phyloP scores from a whole-genome alignment of 2,329 filamentous ascomycete species.

The Exophiala mesophila region DNA sequence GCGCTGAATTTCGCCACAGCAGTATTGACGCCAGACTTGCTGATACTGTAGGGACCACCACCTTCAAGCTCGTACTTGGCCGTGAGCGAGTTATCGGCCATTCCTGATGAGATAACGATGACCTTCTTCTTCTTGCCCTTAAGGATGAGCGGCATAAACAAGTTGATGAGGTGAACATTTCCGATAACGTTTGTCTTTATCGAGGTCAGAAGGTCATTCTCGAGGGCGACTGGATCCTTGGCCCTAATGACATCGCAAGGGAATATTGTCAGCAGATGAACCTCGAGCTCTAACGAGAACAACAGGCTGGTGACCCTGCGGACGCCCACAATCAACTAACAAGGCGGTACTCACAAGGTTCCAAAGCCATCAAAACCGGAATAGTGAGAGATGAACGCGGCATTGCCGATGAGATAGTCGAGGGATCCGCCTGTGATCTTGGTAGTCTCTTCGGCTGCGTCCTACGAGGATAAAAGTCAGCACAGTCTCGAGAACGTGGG shows the following conservation, averaged over 20 bases:
- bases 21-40: slow-evolving; percentile 51
- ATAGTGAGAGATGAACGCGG: slow-evolving; percentile 32
- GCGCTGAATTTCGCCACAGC: slow-evolving; percentile 50
- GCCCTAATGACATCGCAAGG: slow-evolving; percentile 32
- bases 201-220: slow-evolving; percentile 29
- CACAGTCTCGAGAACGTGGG: not conserved
- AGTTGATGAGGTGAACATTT: slow-evolving; percentile 49
- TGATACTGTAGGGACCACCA: slow-evolving; percentile 42
- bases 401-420: slow-evolving; percentile 53
- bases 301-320: no score
- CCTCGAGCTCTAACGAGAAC: no score
- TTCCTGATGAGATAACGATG: slow-evolving; percentile 45
- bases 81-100: slow-evolving; percentile 44
- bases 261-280: no score
- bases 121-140: slow-evolving; percentile 52
- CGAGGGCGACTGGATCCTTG: slow-evolving; percentile 32
- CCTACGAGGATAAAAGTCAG: slow-evolving; percentile 24
- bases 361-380: slow-evolving; percentile 31
- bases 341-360: slow-evolving; percentile 18
- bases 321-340: no score
- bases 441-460: slow-evolving; percentile 31
- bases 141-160: slow-evolving; percentile 50
- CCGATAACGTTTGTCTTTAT: slow-evolving; percentile 49
- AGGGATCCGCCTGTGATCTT: slow-evolving; percentile 32
- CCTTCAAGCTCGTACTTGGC: slow-evolving; percentile 34